Percentiles rank a stretch among this genome's conserved stretches.
Conservation (phyloP, 1,139 yeast genomes). For the Zygotorulaspora mrakii region DNA sequence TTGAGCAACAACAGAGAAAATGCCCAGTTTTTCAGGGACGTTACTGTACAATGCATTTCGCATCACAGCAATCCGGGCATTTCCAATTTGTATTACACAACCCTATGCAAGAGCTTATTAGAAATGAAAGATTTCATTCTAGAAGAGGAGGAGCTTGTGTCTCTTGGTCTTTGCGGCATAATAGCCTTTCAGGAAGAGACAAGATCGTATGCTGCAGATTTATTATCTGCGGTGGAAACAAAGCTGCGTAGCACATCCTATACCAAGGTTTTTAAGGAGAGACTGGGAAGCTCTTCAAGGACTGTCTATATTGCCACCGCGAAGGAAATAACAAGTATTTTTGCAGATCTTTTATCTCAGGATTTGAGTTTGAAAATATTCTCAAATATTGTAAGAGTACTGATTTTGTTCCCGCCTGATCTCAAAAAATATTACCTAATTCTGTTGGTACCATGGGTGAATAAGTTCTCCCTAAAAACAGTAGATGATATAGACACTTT, state of each 20-base stretch:
- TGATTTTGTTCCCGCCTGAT: constrained; percentile 38
- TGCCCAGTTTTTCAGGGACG: constrained; percentile 55
- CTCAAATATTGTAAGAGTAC: constrained; percentile 31
- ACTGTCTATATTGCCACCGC: constrained; percentile 38
- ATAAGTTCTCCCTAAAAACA: constrained; percentile 63
- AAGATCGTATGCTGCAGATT: constrained; percentile 35
- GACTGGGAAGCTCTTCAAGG: constrained; percentile 36
- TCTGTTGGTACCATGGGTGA: constrained; percentile 86
- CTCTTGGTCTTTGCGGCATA: constrained; percentile 36
- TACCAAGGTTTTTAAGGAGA: constrained; percentile 36
- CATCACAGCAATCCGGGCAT: constrained; percentile 51
- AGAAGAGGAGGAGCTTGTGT: constrained; percentile 36
- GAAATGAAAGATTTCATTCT: constrained; percentile 30
- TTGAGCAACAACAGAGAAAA: constrained; percentile 57
- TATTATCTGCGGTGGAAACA: constrained; percentile 35
- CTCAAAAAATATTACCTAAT: constrained; percentile 74
- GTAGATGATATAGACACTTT: constrained; percentile 46
- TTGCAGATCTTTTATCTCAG: constrained; percentile 35
- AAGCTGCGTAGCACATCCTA: constrained; percentile 35
- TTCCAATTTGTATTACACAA: constrained; percentile 64
- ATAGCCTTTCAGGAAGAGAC: constrained; percentile 34
- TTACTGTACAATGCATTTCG: constrained; percentile 65
- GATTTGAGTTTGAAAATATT: constrained; percentile 33
- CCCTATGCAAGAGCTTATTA: constrained; percentile 56
- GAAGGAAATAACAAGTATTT: constrained; percentile 37